Evolutionary conservation across 352 stramenopile genomes (phyloP), one percentile per base, ranked within the genome.

Genomic region (Phytophthora hybrid): DNA sequence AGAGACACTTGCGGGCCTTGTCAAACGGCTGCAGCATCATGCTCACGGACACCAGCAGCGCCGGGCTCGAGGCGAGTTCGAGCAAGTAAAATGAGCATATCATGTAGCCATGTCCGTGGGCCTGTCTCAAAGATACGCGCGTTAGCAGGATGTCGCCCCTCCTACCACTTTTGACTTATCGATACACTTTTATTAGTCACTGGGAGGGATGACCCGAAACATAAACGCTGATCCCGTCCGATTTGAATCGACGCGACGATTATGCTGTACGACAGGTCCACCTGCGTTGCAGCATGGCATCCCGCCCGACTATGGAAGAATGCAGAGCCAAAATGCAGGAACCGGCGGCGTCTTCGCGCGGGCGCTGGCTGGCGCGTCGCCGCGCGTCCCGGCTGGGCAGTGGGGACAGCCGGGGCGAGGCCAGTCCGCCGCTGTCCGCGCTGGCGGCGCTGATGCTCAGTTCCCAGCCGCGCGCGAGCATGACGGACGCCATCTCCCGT

Each of bases 21-120:
- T 88, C 83, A 13, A 93, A 93, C 69, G 87, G 87, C n/a, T 92
- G 82, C 66, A 93, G 84, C 63, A 90, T 93, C 72, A 92, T 93
- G 72, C 61, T 93, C 14, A 58, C 81, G 16, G 71, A 71, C 55
- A 58, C 8, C 49, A 44, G 53, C 49, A 69, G 62, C 47, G 16
- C 52, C 32, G 34, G 18, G n/a, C 18, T 29, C 41, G 41, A 49
- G 41, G 41, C 41, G 34, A 41, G 34, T 4, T 41, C 3, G 8
- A 41, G 34, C 34, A 41, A 41, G 34, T 41, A 13, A 13, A 19
- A 49, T 41, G 9, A 41, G 34, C 41, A 21, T 49, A 19, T n/a
- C 13, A 18, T 49, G 41, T 49, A 21, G 41, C 41, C 41, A 49
- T 19, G 41, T 49, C 13, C 41, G 4, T 21, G 9, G 41, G 14